Conservation (phyloP, 257 asterid genomes). For the Linderniella brevidens region DNA sequence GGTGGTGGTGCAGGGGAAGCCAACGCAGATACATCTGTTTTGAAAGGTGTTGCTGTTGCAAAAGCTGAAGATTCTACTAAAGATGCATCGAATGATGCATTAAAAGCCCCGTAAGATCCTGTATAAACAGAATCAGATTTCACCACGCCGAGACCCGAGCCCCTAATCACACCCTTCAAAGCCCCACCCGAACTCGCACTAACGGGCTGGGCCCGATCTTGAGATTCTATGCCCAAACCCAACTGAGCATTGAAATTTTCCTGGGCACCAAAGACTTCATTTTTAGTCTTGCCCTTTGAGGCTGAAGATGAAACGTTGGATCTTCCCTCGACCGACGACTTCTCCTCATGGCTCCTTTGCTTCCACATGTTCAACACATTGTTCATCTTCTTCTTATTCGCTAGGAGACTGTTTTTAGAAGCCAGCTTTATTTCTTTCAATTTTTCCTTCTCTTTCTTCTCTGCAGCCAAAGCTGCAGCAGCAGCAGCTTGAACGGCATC, state of each 20-base stretch:
- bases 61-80: conserved; percentile 31
- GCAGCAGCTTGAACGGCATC: conserved; percentile 99
- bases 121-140: conserved; percentile 52
- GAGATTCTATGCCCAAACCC: conserved; percentile 29
- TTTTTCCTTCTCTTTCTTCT: conserved; percentile 90
- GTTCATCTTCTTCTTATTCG: conserved; percentile 93
- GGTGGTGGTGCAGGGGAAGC: conserved; percentile 52
- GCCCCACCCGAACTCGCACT: conserved; percentile 46
- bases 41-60: conserved; percentile 35
- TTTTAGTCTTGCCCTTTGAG: conserved; percentile 37
- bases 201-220: conserved; percentile 38
- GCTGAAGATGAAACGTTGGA: conserved; percentile 24
- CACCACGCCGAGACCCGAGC: conserved; percentile 80
- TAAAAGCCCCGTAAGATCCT: conserved; percentile 35
- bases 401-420: conserved; percentile 82
- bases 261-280: conserved; percentile 22
- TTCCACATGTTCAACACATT: conserved; percentile 93
- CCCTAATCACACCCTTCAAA: conserved; percentile 74
- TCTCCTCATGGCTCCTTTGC: conserved; percentile 79
- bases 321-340: conserved; percentile 38
- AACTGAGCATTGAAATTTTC: conserved; percentile 23
- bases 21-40: conserved; percentile 75
- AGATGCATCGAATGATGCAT: conserved; percentile 19
- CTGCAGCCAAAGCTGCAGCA: conserved; percentile 92
- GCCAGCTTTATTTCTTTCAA: conserved; percentile 78